A percentile compares a stretch with the other conserved stretches of the same genome.
phyloP scores from a whole-genome alignment of 805 yeast genomes.

The Ascoidea tarda region DNA sequence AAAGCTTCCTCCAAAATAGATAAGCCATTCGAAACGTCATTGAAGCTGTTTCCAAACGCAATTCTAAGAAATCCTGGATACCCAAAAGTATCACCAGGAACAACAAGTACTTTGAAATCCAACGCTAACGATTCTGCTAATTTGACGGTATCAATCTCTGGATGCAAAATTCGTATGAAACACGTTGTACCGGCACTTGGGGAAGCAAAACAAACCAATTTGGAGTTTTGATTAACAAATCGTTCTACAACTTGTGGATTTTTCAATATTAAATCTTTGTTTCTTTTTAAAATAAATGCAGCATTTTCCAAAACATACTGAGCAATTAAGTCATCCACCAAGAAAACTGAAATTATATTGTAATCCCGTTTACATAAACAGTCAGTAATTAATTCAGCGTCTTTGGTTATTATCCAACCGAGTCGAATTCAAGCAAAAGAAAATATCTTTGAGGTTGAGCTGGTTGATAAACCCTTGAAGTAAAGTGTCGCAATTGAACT shows the following conservation, averaged over 20 bases:
- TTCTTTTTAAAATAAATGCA: slow-evolving; percentile 23
- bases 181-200: slow-evolving; percentile 37
- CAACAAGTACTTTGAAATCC: slow-evolving; percentile 21
- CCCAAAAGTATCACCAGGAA: slow-evolving; percentile 36
- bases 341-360: slow-evolving; percentile 34
- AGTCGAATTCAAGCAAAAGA: slow-evolving; percentile 37
- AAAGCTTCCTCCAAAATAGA: no score
- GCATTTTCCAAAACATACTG: slow-evolving; percentile 25
- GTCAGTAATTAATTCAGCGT: slow-evolving; percentile 17
- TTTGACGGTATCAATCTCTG: slow-evolving; percentile 17
- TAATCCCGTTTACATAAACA: slow-evolving; percentile 31
- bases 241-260: slow-evolving; percentile 23
- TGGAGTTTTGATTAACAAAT: slow-evolving; percentile 19
- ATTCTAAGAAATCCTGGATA: slow-evolving; percentile 28
- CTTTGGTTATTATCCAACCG: slow-evolving; percentile 35
- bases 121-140: slow-evolving; percentile 24
- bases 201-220: slow-evolving; percentile 23
- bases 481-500: slow-evolving; percentile 27
- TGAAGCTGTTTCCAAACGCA: slow-evolving; percentile 29
- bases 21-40: no score
- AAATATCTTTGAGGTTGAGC: slow-evolving; percentile 40
- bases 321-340: slow-evolving; percentile 31
- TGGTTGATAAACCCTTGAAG: slow-evolving; percentile 28
- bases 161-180: slow-evolving; percentile 21
- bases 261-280: slow-evolving; percentile 22